phyloP scores from a whole-genome alignment of 495 filamentous ascomycete genomes.

The Barbatosphaeria neglecta region DNA sequence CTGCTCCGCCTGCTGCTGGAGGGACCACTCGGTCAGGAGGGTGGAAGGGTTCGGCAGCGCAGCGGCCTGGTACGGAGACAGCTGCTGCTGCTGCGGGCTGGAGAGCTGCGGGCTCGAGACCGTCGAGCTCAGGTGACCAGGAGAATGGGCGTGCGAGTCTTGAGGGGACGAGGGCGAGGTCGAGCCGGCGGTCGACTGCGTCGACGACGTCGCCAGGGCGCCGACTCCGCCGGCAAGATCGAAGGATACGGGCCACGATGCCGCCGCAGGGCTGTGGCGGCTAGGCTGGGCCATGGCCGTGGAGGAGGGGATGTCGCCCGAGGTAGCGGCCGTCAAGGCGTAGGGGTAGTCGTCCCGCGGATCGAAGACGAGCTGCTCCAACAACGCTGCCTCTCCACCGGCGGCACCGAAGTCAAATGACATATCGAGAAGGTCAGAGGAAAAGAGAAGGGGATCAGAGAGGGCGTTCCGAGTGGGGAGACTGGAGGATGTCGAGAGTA shows the following conservation, averaged over 20 bases:
- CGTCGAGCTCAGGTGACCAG: slow-evolving; percentile 23
- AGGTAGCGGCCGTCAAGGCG: slow-evolving; percentile 31
- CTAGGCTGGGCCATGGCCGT: slow-evolving; percentile 26
- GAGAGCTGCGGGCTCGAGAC: slow-evolving; percentile 31
- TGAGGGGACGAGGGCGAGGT: slow-evolving; percentile 31
- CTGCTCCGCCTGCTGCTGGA: slow-evolving; percentile 41
- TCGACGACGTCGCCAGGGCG: slow-evolving; percentile 17
- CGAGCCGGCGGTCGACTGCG: slow-evolving; percentile 26
- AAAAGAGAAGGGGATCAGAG: slow-evolving; percentile 8
- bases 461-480: slow-evolving; percentile 9
- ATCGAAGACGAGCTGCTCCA: slow-evolving; percentile 43
- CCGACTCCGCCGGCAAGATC: slow-evolving; percentile 27
- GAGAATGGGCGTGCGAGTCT: slow-evolving; percentile 33
- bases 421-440: slow-evolving; percentile 29
- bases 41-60: slow-evolving; percentile 28
- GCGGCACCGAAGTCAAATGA: slow-evolving; percentile 43
- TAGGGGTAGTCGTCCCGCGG: slow-evolving; percentile 40
- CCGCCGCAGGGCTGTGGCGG: slow-evolving; percentile 25
- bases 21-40: slow-evolving; percentile 41
- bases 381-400: slow-evolving; percentile 36
- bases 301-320: slow-evolving; percentile 30
- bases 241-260: slow-evolving; percentile 30
- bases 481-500: slow-evolving; percentile 19
- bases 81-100: slow-evolving; percentile 34
- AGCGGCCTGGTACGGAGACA: slow-evolving; percentile 33